Evolutionary conservation across 805 yeast species (phyloP), one percentile per base, ranked within the genome.

Genomic region (Starmerella bombi): DNA sequence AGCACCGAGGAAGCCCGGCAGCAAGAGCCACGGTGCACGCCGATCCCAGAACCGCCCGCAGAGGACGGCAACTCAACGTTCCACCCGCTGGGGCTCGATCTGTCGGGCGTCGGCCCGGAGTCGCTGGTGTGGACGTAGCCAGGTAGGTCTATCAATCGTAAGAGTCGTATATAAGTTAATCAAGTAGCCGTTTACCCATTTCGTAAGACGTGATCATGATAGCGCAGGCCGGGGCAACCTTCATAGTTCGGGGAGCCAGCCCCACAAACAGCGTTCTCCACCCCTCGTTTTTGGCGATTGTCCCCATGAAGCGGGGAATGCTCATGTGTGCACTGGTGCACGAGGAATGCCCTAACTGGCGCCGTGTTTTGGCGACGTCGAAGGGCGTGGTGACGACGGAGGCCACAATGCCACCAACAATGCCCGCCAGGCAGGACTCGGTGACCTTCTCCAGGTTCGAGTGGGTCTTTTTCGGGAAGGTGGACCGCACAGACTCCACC

Each of bases 201-300:
- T 91, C 98, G 58, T 91, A 91, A 30, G 91, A 79, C 10, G 96
- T 83, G 34, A 91, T 85, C 98, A 91, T 91, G 29, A 91, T 88
- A 1, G 98, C 98, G 69, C 98, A 91, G 14, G 95, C 77, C 9
- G 98, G 97, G 0, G 96, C 94, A 21, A 91, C 80, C 57, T 91
- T 91, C 58, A 88, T 62, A 6, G 88, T 72, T 49, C 98, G 70
- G 0, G 97, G 97, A 2, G 73, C 65, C 29, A 85, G 62, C 0
- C 98, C 98, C 28, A 82, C 81, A 55, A 80, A 91, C n/a, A 91
- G 62, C 0, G 96, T 88, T 4, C 66, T 56, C n/a, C 73, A 35
- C 0, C 98, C 98, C 59, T 91, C 98, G 17, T 63, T 69, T 50
- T 59, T 67, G 40, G 72, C 67, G 28, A 91, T 86, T 20, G 69